These are phyloP conservation scores for Musa troglodytarum DNA, from an alignment of 176 grass and related monocot genomes.

Conservation along the genomic window DNA sequence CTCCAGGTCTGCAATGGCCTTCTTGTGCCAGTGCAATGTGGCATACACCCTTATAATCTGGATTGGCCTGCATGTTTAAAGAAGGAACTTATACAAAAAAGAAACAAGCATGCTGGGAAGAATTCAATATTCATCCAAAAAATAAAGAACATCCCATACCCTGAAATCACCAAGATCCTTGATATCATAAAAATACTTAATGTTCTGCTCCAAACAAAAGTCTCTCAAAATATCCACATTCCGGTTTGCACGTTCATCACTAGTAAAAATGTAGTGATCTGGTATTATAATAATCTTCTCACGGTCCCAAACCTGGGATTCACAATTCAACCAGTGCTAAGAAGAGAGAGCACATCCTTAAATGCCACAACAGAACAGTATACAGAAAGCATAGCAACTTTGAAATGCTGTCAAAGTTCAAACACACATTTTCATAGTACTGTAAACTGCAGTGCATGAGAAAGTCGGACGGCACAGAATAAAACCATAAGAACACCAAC, in stretches of 20 bases:
- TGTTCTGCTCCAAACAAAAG: slow-evolving; percentile 70
- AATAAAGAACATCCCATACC: slow-evolving; percentile 23
- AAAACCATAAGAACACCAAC: no score
- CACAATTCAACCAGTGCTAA: neutral
- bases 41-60: slow-evolving; percentile 95
- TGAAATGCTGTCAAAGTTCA: no score
- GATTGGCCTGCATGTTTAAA: slow-evolving; percentile 62
- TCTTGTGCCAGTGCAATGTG: slow-evolving; percentile 94
- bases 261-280: slow-evolving; percentile 93
- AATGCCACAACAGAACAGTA: no score
- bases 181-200: slow-evolving; percentile 97
- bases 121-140: neutral
- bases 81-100: slow-evolving; percentile 2
- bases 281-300: slow-evolving; percentile 97
- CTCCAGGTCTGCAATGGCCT: slow-evolving; percentile 91
- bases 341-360: neutral
- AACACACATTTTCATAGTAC: no score
- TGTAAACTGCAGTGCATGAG: no score
- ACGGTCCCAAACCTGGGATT: slow-evolving; percentile 60
- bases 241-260: slow-evolving; percentile 76
- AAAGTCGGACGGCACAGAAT: no score
- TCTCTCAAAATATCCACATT: slow-evolving; percentile 93
- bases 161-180: slow-evolving; percentile 76
- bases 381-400: no score
- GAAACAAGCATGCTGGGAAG: neutral